A percentile compares a stretch with the other conserved stretches of the same genome.
These are phyloP conservation scores for Penicillium sp. DNA, from an alignment of 2,329 filamentous ascomycete species.

Conservation along the genomic window DNA sequence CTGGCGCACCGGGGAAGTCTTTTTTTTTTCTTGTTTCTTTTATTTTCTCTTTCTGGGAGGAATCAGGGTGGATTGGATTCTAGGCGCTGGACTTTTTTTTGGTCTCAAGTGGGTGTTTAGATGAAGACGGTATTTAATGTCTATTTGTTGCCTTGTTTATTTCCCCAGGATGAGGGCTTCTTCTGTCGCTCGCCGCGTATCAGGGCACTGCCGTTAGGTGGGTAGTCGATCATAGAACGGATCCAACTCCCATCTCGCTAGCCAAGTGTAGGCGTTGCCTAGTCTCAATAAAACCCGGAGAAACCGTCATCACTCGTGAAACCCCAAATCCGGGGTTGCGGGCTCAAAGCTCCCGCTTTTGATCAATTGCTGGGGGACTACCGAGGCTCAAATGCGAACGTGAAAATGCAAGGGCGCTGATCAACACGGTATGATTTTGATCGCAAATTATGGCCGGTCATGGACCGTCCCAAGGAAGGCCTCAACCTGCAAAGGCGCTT, in stretches of 20 bases:
- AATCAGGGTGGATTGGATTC: not conserved
- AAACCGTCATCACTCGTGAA: constrained; percentile 14
- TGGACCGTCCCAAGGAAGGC: not conserved
- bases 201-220: no score
- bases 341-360: not conserved
- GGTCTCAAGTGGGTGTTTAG: not conserved
- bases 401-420: not conserved
- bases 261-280: no score
- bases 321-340: not conserved
- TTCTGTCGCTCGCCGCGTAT: no score
- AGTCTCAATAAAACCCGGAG: no score
- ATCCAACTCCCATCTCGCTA: no score
- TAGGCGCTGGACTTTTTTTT: not conserved
- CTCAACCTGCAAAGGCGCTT: no score
- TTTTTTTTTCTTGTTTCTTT: no score
- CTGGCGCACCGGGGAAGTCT: not conserved
- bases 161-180: constrained; percentile 2
- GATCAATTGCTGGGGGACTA: no score
- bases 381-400: constrained; percentile 1
- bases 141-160: not conserved
- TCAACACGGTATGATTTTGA: not conserved
- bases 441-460: not conserved
- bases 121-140: not conserved
- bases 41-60: no score
- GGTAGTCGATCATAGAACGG: no score